These are phyloP conservation scores for Colletotrichum australisinense DNA, from an alignment of 2,329 filamentous ascomycete genomes.

Conservation along the genomic window DNA sequence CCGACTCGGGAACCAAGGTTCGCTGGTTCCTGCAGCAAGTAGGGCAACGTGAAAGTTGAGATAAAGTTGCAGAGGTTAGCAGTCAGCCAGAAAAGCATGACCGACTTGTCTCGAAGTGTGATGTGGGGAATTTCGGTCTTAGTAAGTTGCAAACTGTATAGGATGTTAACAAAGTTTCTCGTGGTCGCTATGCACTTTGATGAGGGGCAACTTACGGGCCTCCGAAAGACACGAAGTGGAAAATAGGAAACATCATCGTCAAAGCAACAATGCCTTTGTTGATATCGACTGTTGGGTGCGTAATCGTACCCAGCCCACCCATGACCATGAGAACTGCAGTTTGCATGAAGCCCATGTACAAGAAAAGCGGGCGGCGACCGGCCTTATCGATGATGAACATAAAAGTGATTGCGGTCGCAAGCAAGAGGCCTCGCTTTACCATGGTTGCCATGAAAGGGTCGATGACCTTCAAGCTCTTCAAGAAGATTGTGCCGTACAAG, in stretches of 20 bases:
- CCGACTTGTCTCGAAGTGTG: conserved; percentile 31
- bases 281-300: conserved; percentile 5
- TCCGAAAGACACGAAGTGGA: conserved; percentile 33
- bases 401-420: conserved; percentile 35
- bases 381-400: conserved; percentile 36
- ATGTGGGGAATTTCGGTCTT: conserved; percentile 34
- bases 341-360: conserved; percentile 37
- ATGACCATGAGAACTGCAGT: conserved; percentile 40
- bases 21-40: conserved; percentile 27
- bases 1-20: conserved; percentile 29
- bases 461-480: conserved; percentile 38
- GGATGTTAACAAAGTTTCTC: neutral
- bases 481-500: conserved; percentile 38
- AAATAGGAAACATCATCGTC: conserved; percentile 40
- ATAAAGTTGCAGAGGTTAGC: conserved; percentile 31
- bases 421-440: conserved; percentile 37
- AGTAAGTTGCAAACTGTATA: conserved; percentile 21
- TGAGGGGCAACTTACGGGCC: conserved; percentile 16
- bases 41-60: conserved; percentile 24
- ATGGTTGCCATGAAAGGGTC: conserved; percentile 43
- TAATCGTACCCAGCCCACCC: conserved; percentile 39
- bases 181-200: no score
- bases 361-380: conserved; percentile 29
- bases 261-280: conserved; percentile 41
- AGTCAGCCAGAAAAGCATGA: conserved; percentile 33